A percentile compares a stretch with the other conserved stretches of the same genome.
Conservation (phyloP, 306 rosid species). For the Oemleria cerasiformis region DNA sequence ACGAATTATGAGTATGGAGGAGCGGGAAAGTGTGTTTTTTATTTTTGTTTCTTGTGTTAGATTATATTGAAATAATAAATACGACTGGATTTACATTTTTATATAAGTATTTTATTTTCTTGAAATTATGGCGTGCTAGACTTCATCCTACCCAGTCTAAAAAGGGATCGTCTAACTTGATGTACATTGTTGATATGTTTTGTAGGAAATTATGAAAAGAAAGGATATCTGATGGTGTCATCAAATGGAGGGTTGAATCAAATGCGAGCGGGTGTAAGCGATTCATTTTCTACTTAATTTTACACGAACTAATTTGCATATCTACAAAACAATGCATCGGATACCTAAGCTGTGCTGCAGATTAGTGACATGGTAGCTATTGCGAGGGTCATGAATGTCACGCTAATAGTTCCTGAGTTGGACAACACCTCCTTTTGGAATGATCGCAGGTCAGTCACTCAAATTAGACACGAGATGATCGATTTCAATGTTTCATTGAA, state of each 20-base stretch:
- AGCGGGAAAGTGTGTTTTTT: no score
- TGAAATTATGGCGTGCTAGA: no score
- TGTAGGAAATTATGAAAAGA: conserved; percentile 47
- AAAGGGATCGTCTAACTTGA: background rate
- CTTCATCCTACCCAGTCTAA: no score
- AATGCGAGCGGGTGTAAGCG: conserved; percentile 68
- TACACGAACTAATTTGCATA: background rate
- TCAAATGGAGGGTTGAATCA: conserved; percentile 75
- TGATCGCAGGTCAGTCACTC: conserved; percentile 44
- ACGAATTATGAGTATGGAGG: no score
- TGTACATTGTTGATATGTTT: background rate
- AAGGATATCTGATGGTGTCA: conserved; percentile 65
- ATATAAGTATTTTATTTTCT: no score
- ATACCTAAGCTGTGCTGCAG: conserved; percentile 24
- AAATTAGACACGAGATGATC: no score
- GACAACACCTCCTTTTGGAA: conserved; percentile 70
- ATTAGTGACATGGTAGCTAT: conserved; percentile 73
- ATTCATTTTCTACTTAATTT: background rate
- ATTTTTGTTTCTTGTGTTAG: no score
- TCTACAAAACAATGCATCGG: background rate
- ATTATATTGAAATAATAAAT: no score
- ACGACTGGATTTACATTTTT: no score
- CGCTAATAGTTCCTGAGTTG: conserved; percentile 62
- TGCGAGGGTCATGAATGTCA: conserved; percentile 51
- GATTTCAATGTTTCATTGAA: background rate